Base-by-base conservation (phyloP, 345 rosid genomes). In the Psidium friedrichsthalianum region DNA sequence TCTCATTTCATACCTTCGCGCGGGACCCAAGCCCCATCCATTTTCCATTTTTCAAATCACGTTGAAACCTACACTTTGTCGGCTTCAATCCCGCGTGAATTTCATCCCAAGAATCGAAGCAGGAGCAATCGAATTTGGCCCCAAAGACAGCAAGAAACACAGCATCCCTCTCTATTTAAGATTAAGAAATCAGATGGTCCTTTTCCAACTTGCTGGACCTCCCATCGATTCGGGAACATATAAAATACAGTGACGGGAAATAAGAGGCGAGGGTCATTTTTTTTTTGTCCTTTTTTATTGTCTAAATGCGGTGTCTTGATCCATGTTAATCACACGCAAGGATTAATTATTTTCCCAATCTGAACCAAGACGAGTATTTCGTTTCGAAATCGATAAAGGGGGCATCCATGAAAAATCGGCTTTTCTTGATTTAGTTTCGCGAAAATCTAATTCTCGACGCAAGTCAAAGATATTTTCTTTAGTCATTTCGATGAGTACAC, bases 141-240 rank as follows among this genome's bases (percentile, higher is more conserved):
- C 82, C 81, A 84, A 91, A 85, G 8, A 58, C 49, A 29, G 12
- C 82, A 52, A 85, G 87, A 89, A 93, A 95, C 98, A 93, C 98
- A 91, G 32, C 13, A 56, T 3, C 52, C 13, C 51, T 18, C 42
- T 52, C 52, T 10, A 42, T 42, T 42, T 69, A 24, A 69, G 78
- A 69, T 32, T 18, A 44, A 69, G 47, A 69, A 64, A 69, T 69
- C 78, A 32, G 24, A 32, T 32, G 78, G 47, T 36, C 78, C 13
- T 32, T 69, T 69, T 69, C 78, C 78, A 36, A 32, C 47, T 9
- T 8, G 47, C 47, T 2, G 47, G 47, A 69, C 47, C 24, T 32
- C 20, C 1, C 47, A 69, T 1, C 47, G 78, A 69, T 69, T 4
- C 18, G 25, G 0, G 7, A 36, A 25, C 0, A 21, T 32, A 36